phyloP scores from a whole-genome alignment of 305 asterid genomes.

The Coffea humblotiana region DNA sequence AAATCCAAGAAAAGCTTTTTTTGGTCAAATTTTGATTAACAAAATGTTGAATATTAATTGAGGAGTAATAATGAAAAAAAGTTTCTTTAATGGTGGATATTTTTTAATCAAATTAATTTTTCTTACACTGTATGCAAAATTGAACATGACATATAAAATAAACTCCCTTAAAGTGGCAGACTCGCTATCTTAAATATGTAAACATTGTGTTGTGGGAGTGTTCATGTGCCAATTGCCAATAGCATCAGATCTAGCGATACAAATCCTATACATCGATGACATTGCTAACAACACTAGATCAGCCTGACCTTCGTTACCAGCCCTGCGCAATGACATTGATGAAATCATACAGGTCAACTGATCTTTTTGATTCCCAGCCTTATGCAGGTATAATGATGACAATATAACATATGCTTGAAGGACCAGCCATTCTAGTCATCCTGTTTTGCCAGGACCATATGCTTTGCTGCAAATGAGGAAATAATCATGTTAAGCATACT shows the following conservation, averaged over 20 bases:
- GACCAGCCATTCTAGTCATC: neutral
- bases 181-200: neutral
- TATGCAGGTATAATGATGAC: neutral
- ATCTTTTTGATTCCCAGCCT: neutral
- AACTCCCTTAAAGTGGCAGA: too few species aligned
- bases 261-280: neutral
- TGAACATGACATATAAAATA: neutral
- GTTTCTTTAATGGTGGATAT: too few species aligned
- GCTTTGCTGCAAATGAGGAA: conserved; percentile 43
- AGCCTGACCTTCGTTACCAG: neutral
- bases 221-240: neutral
- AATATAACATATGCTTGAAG: neutral
- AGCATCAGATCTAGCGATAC: neutral
- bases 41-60: too few species aligned
- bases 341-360: neutral
- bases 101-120: too few species aligned
- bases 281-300: neutral
- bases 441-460: conserved; percentile 46
- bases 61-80: too few species aligned
- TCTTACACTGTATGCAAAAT: too few species aligned
- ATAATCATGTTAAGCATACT: conserved; percentile 40
- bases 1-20: too few species aligned
- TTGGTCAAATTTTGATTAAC: too few species aligned
- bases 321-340: neutral
- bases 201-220: neutral